Evolutionary conservation across 1,139 yeast genomes (phyloP), one percentile per base, ranked within the genome.

Genomic region (Hyphopichia pseudoburtonii): DNA sequence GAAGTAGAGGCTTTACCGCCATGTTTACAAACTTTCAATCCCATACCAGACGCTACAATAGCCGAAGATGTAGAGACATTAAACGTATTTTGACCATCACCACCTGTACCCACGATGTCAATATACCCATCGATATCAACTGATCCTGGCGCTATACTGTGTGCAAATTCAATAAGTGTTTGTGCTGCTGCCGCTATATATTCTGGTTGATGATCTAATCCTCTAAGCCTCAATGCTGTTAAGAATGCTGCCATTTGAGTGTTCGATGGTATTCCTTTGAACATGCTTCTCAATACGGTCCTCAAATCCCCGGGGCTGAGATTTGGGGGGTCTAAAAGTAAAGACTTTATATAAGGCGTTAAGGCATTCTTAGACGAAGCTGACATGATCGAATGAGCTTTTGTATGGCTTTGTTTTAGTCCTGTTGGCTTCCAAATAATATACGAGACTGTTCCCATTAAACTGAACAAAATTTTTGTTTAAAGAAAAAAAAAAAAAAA

Each of bases 1-100:
- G 96, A 87, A 0, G 97, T 89, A 0, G 96, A 82, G 0, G 98
- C 97, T 53, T 92, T 92, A 17, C 97, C 97, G 17, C 98, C 98
- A 57, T 92, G 98, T 54, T 76, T 90, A 58, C 96, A 87, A 14
- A 90, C 82, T 18, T 78, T 76, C 35, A 89, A 60, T 1, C 89
- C 89, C 70, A 87, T 84, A 4, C 98, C 98, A 0, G 97, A 87
- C 1, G 90, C 95, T 4, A 92, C 89, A 36, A 92, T 88, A 0
- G 97, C 97, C 1, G 97, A 73, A 1, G 97, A 87, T 0, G 98
- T 92, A 7, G 96, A 86, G 1, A 92, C 98, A 54, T 92, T 92
- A 64, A 92, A 92, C 0, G 98, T 92, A 56, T 92, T 84, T 56
- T 92, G 96, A 3, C 97, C 96, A 56, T 92, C 98, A 5, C 98